These are phyloP conservation scores for Peronosclerospora sorghi DNA, from an alignment of 352 stramenopile genomes.

Conservation along the genomic window DNA sequence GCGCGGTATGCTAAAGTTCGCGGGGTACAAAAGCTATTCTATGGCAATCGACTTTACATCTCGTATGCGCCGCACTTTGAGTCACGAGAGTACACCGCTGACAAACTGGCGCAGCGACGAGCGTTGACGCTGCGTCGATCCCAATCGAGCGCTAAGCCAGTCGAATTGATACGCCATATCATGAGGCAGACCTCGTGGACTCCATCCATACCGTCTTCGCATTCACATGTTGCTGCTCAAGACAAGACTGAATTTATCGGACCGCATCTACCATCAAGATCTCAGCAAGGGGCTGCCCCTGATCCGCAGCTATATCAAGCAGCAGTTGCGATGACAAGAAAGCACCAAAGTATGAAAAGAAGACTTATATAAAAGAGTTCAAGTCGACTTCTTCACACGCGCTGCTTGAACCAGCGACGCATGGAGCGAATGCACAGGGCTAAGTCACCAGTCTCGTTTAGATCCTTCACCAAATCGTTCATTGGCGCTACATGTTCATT, in stretches of 20 bases:
- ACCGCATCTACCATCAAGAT: constrained; percentile 22
- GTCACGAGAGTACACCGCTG: constrained; percentile 36
- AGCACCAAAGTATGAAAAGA: constrained; percentile 21
- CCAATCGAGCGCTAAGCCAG: constrained; percentile 1
- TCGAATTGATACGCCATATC: not conserved
- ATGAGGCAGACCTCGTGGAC: not conserved
- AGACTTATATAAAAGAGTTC: constrained; percentile 33
- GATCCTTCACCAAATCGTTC: constrained; percentile 36
- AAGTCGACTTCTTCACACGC: constrained; percentile 26
- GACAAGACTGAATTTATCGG: constrained; percentile 30
- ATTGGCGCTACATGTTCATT: constrained; percentile 37
- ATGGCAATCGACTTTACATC: constrained; percentile 47
- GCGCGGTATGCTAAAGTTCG: constrained; percentile 54
- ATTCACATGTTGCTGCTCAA: constrained; percentile 2
- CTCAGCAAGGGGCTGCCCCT: not conserved
- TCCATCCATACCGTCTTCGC: constrained; percentile 5
- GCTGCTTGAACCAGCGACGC: constrained; percentile 63
- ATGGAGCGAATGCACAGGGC: constrained; percentile 69
- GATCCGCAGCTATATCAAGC: not conserved
- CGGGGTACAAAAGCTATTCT: constrained; percentile 51
- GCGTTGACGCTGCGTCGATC: constrained; percentile 34
- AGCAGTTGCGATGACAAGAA: not conserved
- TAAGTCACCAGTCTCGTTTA: constrained; percentile 60
- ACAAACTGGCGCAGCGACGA: constrained; percentile 48
- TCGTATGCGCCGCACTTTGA: constrained; percentile 58